Evolutionary conservation across 306 rosid species (phyloP).

Genomic region (Nissolia schottii): DNA sequence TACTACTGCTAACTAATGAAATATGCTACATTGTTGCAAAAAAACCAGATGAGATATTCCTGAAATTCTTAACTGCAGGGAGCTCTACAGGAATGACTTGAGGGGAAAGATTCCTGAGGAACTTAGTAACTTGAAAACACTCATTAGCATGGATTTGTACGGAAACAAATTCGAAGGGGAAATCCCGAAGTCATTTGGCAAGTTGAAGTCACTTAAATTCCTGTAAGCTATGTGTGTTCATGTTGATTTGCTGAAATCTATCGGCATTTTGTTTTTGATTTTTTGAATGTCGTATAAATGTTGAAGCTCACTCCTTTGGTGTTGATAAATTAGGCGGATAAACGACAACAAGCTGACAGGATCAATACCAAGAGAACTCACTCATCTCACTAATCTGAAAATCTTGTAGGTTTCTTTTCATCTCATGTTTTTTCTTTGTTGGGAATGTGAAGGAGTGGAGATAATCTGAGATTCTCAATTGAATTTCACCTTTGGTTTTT

Average conservation of each 20-base stretch:
- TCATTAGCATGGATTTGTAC: slow-evolving; percentile 89
- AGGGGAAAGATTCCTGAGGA: slow-evolving; percentile 73
- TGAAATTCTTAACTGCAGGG: slow-evolving; percentile 53
- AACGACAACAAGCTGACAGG: slow-evolving; percentile 79
- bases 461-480: neutral
- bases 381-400: slow-evolving; percentile 67
- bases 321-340: slow-evolving; percentile 48
- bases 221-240: slow-evolving; percentile 50
- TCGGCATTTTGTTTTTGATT: neutral
- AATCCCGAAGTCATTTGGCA: slow-evolving; percentile 76
- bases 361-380: slow-evolving; percentile 82
- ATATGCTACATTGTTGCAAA: too few species aligned
- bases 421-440: neutral
- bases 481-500: neutral
- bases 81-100: slow-evolving; percentile 73
- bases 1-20: too few species aligned
- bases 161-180: slow-evolving; percentile 69
- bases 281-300: slow-evolving; percentile 9
- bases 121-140: slow-evolving; percentile 63
- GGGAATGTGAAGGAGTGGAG: neutral
- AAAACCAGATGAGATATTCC: slow-evolving; percentile 5
- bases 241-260: slow-evolving; percentile 6
- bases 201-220: slow-evolving; percentile 81
- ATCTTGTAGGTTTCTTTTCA: slow-evolving; percentile 56
- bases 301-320: neutral